Base-by-base conservation (phyloP, 2,329 filamentous ascomycete genomes). In the Harringtonia lauricola region DNA sequence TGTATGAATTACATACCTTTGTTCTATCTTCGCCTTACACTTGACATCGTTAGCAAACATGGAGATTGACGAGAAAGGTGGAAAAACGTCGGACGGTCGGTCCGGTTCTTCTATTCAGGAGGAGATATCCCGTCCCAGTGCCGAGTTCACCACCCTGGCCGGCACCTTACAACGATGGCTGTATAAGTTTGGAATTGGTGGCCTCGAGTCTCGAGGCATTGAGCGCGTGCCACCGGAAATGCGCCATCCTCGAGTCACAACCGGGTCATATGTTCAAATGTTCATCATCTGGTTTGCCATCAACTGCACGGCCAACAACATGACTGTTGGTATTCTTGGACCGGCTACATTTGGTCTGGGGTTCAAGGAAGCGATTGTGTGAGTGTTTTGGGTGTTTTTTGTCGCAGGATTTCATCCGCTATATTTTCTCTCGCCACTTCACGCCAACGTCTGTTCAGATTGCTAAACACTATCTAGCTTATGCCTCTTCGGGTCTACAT, bases 251-350 rank as follows among this genome's bases (percentile, higher is more conserved):
- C 49, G 54, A 1, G 46, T 60, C 0, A 64, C 61, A 1, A 45
- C 48, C 8, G 47, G 56, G 28, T 55, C 56, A n/a, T 62, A 66
- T 30, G 38, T 65, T 3, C 63, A 66, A 42, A 57, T 67, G 22
- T 59, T 61, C 7, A 46, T 67, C 24, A 54, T 68, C 30, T 68
- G 65, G 65, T 67, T 67, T 49, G 62, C 63, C 44, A 63, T 64
- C 48, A 68, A 68, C 46, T 56, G 66, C 36, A 65, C 65, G 0
- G 54, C 62, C 44, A 68, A 67, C 52, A 68, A 68, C 46, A 52
- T 68, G 13, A 51, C 56, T 2, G 51, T 54, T 3, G 59, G 56
- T 7, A 48, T 61, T 8, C 51, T 60, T 6, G 59, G 59, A 0
- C 59, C 59, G 2, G 37, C 56, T 3, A 26, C 56, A 10, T 60